Percentiles rank a stretch among this genome's conserved stretches.
phyloP scores from a whole-genome alignment of 805 yeast species.

The Metschnikowia rubicola region DNA sequence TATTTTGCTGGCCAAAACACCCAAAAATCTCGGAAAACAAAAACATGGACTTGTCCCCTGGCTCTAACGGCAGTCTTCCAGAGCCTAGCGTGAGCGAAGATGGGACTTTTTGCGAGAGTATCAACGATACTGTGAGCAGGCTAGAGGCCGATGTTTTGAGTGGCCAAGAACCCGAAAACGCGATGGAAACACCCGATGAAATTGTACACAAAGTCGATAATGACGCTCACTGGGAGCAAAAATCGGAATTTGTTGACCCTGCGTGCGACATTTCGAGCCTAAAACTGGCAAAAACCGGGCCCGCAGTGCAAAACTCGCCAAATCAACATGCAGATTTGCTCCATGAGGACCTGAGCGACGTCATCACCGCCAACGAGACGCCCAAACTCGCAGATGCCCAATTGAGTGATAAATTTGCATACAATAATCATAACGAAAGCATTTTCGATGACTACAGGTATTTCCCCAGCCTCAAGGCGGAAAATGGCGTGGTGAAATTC shows the following conservation, averaged over 20 bases:
- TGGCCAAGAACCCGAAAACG: not conserved
- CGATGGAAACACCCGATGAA: not conserved
- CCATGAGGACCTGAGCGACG: not conserved
- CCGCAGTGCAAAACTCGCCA: no score
- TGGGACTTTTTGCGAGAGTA: slow-evolving; percentile 10
- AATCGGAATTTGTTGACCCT: not conserved
- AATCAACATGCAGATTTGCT: not conserved
- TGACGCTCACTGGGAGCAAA: slow-evolving; percentile 1
- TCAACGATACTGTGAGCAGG: slow-evolving; percentile 6
- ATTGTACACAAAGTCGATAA: not conserved
- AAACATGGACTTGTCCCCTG: not conserved
- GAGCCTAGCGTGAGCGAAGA: slow-evolving; percentile 11
- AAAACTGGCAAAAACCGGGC: no score
- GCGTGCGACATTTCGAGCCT: not conserved
- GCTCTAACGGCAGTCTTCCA: not conserved
- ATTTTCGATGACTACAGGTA: slow-evolving; percentile 34
- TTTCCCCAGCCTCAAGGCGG: slow-evolving; percentile 30
- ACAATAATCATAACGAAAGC: slow-evolving; percentile 36
- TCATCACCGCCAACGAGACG: not conserved
- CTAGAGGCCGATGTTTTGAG: not conserved
- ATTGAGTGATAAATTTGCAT: slow-evolving; percentile 16
- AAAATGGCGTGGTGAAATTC: slow-evolving; percentile 29
- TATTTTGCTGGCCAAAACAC: not conserved
- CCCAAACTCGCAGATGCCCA: not conserved
- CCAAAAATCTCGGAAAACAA: not conserved